Base-by-base conservation (phyloP, 106 monocot species). In the Platanthera zijinensis region DNA sequence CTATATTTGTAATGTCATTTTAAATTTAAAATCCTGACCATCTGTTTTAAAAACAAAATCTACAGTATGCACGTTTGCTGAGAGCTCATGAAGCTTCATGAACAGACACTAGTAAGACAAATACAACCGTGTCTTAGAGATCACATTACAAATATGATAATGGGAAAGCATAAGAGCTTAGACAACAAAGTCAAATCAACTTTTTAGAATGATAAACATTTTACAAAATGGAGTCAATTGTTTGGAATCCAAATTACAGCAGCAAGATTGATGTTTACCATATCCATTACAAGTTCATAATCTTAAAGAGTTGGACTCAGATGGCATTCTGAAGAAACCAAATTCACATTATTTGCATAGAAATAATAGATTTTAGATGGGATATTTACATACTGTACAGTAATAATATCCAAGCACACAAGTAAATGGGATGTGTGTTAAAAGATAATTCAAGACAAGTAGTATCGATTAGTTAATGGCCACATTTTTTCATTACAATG, bases 341-440 rank as follows among this genome's bases (percentile, higher is more conserved):
- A 30, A 66, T 32, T 66, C 66, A 30, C 25, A 66, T 12, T 19
- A 30, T 66, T 66, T 11, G 32, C 66, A 66, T 66, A 66, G 66
- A 8, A 12, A 10, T 66, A 61, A 11, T 66, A 32, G 32, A 66
- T 30, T 66, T 66, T 30, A 66, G 32, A n/a, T 66, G 66, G 11
- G 28, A 30, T 30, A 11, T 18, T 9, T 66, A 25, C 17, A 66
- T 66, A 32, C 66, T 66, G 12, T 10, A 32, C 3, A 66, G 32
- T 66, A 12, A 30, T 66, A 66, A 28, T 32, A 66, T 66, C 66
- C 66, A 66, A 66, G 66, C 30, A 30, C 66, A 17, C 66, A 28
- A 32, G 59, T 21, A 59, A 59, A 2, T 28, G 6, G 66, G 66
- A 2, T 12, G 12, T 28, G 30, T 9, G 11, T 32, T 66, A 66